Conservation (phyloP, 75 land plant species). For the Cunninghamia lanceolata region DNA sequence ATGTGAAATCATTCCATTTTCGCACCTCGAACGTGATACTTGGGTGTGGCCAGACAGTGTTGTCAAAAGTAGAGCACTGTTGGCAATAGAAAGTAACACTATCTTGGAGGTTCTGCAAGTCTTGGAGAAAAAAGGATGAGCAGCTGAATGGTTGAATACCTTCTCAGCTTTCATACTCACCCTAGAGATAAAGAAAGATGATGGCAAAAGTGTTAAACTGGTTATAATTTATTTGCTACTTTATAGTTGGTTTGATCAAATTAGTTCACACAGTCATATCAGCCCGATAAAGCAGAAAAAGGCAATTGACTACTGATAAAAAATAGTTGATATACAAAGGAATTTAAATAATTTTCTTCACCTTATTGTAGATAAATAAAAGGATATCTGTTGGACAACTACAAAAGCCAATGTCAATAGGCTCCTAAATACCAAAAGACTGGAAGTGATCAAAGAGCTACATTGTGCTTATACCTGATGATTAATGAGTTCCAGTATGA, state of each 20-base stretch:
- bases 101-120: background rate
- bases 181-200: background rate
- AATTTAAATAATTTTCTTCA: background rate
- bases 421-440: background rate
- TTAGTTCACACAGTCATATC: background rate
- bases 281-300: background rate
- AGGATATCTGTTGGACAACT: background rate
- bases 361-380: background rate
- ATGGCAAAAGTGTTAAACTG: background rate
- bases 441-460: background rate
- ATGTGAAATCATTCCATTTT: too few relatives aligned
- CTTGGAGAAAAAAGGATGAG: background rate
- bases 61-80: background rate
- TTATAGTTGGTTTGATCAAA: background rate
- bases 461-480: slow-evolving; percentile 65
- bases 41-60: background rate
- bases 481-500: slow-evolving; percentile 70
- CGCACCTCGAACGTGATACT: background rate
- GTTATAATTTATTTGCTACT: too few relatives aligned
- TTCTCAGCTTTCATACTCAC: background rate
- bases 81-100: background rate
- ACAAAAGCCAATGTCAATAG: background rate
- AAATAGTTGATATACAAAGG: background rate
- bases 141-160: background rate
- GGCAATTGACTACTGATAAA: too few relatives aligned